These are phyloP conservation scores for Boletus rubescentipes DNA, from an alignment of 768 basidiomycete species.

Conservation along the genomic window DNA sequence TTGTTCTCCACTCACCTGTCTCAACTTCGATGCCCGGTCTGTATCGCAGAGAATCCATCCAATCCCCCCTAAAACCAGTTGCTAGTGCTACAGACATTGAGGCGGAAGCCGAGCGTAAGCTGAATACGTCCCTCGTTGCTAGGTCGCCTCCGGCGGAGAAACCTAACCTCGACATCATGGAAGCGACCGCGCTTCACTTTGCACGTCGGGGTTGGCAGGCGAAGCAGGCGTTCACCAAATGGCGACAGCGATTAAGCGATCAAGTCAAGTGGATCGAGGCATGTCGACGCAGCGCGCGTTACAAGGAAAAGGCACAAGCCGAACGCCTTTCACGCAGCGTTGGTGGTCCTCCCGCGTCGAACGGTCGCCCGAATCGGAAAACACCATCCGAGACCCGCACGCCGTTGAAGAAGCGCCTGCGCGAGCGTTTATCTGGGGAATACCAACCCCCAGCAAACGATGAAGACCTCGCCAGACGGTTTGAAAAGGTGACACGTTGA, in stretches of 20 bases:
- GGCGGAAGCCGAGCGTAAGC: constrained; percentile 3
- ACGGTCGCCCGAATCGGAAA: constrained; percentile 23
- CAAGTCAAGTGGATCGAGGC: constrained; percentile 62
- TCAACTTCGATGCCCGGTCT: constrained; percentile 19
- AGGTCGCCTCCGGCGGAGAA: constrained; percentile 8
- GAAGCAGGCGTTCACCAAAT: constrained; percentile 42
- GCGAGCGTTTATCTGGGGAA: constrained; percentile 38
- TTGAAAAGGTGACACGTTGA: constrained; percentile 56
- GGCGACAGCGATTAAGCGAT: constrained; percentile 47
- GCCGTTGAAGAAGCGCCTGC: constrained; percentile 30
- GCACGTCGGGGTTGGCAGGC: constrained; percentile 40
- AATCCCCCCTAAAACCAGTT: constrained; percentile 25
- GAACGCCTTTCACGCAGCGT: constrained; percentile 33
- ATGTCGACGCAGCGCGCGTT: constrained; percentile 56
- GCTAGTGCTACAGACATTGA: constrained; percentile 13
- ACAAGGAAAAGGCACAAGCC: constrained; percentile 49
- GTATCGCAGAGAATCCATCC: constrained; percentile 24
- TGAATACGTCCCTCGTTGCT: neutral
- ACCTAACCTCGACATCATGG: constrained; percentile 28
- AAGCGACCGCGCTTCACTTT: constrained; percentile 45
- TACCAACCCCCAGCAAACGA: constrained; percentile 59
- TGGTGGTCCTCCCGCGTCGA: constrained; percentile 5
- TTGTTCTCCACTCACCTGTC: constrained; percentile 28
- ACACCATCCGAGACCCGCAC: constrained; percentile 22
- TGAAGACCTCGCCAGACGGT: constrained; percentile 60